Percentiles rank a stretch among this genome's conserved stretches.
Evolutionary conservation across 208 protist genomes (phyloP).

Genomic region (Porcisia hertigi): DNA sequence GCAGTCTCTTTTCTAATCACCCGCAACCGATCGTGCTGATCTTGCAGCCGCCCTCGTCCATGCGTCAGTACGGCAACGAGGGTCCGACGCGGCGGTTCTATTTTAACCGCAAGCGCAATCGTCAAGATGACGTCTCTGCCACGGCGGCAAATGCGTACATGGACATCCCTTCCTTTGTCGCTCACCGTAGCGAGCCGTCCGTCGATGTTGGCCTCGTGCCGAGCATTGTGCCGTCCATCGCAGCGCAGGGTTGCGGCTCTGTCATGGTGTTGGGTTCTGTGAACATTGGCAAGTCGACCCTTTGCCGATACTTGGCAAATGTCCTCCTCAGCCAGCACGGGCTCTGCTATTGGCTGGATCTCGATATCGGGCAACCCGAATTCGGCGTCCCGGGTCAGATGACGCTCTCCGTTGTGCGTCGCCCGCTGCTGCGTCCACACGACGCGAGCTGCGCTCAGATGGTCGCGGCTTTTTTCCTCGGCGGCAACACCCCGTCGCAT

Average conservation of each 20-base stretch:
- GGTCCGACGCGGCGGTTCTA: slow-evolving; percentile 23
- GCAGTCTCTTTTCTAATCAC: slow-evolving; percentile 37
- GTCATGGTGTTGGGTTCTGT: slow-evolving; percentile 75
- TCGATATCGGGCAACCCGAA: slow-evolving; percentile 89
- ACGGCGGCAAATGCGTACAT: slow-evolving; percentile 42
- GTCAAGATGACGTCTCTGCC: slow-evolving; percentile 1
- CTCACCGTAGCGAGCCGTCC: slow-evolving; percentile 36
- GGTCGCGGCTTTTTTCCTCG: slow-evolving; percentile 56
- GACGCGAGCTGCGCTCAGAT: slow-evolving; percentile 45
- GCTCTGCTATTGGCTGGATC: slow-evolving; percentile 81
- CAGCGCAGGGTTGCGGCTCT: slow-evolving; percentile 28
- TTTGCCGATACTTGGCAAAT: slow-evolving; percentile 81
- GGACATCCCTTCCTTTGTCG: slow-evolving; percentile 70
- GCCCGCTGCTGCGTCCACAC: slow-evolving; percentile 54
- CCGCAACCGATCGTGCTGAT: slow-evolving; percentile 55
- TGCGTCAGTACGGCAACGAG: slow-evolving; percentile 9
- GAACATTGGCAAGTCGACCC: slow-evolving; percentile 86
- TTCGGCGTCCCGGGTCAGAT: slow-evolving; percentile 80
- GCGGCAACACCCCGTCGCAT: slow-evolving; percentile 34
- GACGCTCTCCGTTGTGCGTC: slow-evolving; percentile 53
- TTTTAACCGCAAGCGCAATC: slow-evolving; percentile 19
- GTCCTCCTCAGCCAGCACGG: slow-evolving; percentile 73
- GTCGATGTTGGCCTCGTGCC: slow-evolving; percentile 58
- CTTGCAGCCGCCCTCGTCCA: slow-evolving; percentile 54
- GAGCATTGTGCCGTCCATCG: slow-evolving; percentile 52